These are phyloP conservation scores for Talaromyces islandicus DNA, from an alignment of 2,329 filamentous ascomycete genomes.

Conservation along the genomic window DNA sequence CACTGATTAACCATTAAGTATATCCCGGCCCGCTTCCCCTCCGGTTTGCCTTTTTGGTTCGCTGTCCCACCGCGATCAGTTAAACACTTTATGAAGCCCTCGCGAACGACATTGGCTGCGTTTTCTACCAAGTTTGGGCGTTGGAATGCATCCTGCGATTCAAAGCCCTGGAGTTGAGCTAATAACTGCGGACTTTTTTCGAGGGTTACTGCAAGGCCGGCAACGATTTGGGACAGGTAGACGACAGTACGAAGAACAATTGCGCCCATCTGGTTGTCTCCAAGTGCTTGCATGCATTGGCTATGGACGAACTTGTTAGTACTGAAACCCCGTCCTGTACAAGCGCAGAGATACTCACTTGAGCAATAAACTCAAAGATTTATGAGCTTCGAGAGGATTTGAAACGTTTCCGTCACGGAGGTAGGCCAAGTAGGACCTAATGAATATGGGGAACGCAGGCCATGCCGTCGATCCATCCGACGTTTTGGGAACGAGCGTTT, in stretches of 20 bases:
- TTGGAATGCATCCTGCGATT: constrained; percentile 52
- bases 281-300: constrained; percentile 75
- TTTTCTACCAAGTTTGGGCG: constrained; percentile 77
- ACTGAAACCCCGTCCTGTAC: neutral
- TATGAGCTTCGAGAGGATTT: constrained; percentile 69
- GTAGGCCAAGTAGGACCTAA: constrained; percentile 74
- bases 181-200: constrained; percentile 75
- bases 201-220: constrained; percentile 75
- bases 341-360: constrained; percentile 50
- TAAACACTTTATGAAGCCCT: constrained; percentile 84
- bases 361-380: constrained; percentile 65
- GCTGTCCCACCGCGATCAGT: constrained; percentile 68
- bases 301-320: constrained; percentile 38
- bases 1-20: constrained; percentile 91
- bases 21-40: constrained; percentile 80
- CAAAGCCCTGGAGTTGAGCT: constrained; percentile 47
- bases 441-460: constrained; percentile 71
- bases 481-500: constrained; percentile 56
- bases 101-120: constrained; percentile 81
- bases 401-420: constrained; percentile 73
- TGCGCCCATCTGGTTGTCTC: constrained; percentile 70
- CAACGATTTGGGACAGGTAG: constrained; percentile 71
- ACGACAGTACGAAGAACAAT: constrained; percentile 80
- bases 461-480: constrained; percentile 62
- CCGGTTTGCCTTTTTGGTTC: constrained; percentile 57